Evolutionary conservation across 2,329 filamentous ascomycete genomes (phyloP).

Genomic region (Laburnicola sp.): DNA sequence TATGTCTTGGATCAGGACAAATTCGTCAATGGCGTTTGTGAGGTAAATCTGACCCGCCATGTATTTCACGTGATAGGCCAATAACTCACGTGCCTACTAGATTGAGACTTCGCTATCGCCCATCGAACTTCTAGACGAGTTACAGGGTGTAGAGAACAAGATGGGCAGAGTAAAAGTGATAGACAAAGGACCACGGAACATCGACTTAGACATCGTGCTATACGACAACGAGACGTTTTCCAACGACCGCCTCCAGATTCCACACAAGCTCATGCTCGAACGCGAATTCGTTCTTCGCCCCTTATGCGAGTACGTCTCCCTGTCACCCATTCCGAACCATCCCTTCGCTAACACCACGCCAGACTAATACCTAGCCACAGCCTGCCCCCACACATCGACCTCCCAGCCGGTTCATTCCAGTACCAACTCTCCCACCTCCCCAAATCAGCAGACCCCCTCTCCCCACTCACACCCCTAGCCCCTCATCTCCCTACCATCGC

Average conservation of each 20-base stretch:
- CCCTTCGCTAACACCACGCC: slow-evolving; percentile 13
- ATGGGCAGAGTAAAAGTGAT: slow-evolving; percentile 82
- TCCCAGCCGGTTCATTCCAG: slow-evolving; percentile 47
- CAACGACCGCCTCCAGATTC: slow-evolving; percentile 76
- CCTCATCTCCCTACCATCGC: slow-evolving; percentile 37
- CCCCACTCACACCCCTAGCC: slow-evolving; percentile 44
- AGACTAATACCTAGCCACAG: slow-evolving; percentile 33
- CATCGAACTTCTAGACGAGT: slow-evolving; percentile 72
- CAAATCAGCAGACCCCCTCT: slow-evolving; percentile 40
- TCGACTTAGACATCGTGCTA: slow-evolving; percentile 88
- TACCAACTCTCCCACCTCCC: slow-evolving; percentile 43
- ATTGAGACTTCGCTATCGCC: slow-evolving; percentile 79
- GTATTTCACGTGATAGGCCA: slow-evolving; percentile 6
- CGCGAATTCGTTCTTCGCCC: slow-evolving; percentile 92
- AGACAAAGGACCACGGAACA: slow-evolving; percentile 91
- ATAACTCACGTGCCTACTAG: slow-evolving; percentile 50
- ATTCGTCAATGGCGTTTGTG: slow-evolving; percentile 90
- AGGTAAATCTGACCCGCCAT: slow-evolving; percentile 60
- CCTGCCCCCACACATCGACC: slow-evolving; percentile 50
- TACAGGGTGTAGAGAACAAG: slow-evolving; percentile 80
- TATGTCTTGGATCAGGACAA: slow-evolving; percentile 86
- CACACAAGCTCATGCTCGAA: slow-evolving; percentile 83
- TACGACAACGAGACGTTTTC: slow-evolving; percentile 70
- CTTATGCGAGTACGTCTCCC: slow-evolving; percentile 67
- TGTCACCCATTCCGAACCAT: not conserved